Percentiles rank a stretch among this genome's conserved stretches.
These are phyloP conservation scores for Podila minutissima DNA, from an alignment of 192 early-diverging fungal genomes.

Conservation along the genomic window DNA sequence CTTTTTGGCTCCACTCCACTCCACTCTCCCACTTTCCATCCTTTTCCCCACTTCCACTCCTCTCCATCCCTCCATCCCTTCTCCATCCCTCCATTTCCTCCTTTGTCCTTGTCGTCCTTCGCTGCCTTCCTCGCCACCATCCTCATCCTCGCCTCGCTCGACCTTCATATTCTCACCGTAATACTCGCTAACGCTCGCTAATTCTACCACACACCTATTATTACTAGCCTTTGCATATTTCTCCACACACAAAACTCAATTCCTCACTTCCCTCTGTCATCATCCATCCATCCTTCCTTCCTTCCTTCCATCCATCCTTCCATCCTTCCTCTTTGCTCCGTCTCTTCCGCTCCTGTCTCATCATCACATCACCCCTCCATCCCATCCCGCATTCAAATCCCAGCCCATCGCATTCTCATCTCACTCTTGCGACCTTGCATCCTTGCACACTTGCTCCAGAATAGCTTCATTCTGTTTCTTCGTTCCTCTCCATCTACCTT, in stretches of 20 bases:
- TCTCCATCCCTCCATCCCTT: slow-evolving; percentile 11
- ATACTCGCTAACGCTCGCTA: no score
- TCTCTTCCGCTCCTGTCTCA: neutral
- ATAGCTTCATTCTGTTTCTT: neutral
- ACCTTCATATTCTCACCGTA: neutral
- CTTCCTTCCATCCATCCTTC: neutral
- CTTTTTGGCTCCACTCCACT: slow-evolving; percentile 52
- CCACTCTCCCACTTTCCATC: slow-evolving; percentile 29
- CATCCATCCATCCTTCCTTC: neutral
- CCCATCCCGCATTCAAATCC: neutral
- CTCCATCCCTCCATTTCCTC: neutral
- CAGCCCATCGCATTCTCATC: neutral
- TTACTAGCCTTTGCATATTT: no score
- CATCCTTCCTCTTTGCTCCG: no score
- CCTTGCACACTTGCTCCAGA: neutral
- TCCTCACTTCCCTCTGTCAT: no score
- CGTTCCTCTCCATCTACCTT: neutral
- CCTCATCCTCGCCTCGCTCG: neutral
- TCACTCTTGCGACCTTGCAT: neutral
- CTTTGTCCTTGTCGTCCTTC: no score
- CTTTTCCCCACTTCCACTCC: slow-evolving; percentile 34
- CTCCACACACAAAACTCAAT: no score
- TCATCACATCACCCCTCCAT: neutral
- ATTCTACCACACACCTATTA: no score
- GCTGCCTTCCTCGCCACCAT: neutral